phyloP scores from a whole-genome alignment of 768 basidiomycete species.

The Leccinellum rugosiceps region DNA sequence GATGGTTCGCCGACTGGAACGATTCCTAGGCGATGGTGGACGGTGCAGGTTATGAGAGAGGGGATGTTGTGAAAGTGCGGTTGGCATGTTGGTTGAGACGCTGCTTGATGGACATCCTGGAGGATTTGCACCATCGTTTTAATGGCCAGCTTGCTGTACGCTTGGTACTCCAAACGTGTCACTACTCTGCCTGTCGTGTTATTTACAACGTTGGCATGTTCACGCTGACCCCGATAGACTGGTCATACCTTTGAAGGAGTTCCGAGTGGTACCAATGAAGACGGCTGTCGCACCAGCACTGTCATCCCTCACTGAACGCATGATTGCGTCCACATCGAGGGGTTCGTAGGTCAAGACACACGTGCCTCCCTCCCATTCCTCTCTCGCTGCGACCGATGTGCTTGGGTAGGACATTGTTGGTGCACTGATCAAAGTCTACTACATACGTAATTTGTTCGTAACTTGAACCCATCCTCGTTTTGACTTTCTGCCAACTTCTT shows the following conservation, averaged over 20 bases:
- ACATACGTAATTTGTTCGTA: neutral
- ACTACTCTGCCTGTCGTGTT: constrained; percentile 57
- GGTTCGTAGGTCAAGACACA: constrained; percentile 57
- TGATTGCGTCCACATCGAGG: constrained; percentile 57
- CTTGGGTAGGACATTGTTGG: constrained; percentile 21
- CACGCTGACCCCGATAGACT: constrained; percentile 1
- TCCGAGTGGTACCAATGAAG: constrained; percentile 85
- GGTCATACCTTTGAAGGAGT: constrained; percentile 71
- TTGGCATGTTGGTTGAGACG: constrained; percentile 44
- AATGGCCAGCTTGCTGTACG: constrained; percentile 76
- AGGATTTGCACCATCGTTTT: constrained; percentile 71
- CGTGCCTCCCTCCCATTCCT: constrained; percentile 19
- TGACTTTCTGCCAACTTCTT: neutral
- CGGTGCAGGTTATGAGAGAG: constrained; percentile 53
- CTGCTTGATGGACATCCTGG: constrained; percentile 39
- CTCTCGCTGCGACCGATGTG: constrained; percentile 25
- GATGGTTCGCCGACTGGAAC: constrained; percentile 80
- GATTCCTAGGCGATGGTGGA: constrained; percentile 75
- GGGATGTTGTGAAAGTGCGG: constrained; percentile 21
- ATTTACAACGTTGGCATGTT: constrained; percentile 7
- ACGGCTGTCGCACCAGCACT: constrained; percentile 68
- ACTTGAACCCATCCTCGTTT: neutral
- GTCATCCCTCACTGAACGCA: constrained; percentile 59
- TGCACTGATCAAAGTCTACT: neutral
- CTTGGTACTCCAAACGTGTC: constrained; percentile 75